Percentiles rank a stretch among this genome's conserved stretches.
These are phyloP conservation scores for Trichoderma virens DNA, from an alignment of 495 filamentous ascomycete species.

Conservation along the genomic window DNA sequence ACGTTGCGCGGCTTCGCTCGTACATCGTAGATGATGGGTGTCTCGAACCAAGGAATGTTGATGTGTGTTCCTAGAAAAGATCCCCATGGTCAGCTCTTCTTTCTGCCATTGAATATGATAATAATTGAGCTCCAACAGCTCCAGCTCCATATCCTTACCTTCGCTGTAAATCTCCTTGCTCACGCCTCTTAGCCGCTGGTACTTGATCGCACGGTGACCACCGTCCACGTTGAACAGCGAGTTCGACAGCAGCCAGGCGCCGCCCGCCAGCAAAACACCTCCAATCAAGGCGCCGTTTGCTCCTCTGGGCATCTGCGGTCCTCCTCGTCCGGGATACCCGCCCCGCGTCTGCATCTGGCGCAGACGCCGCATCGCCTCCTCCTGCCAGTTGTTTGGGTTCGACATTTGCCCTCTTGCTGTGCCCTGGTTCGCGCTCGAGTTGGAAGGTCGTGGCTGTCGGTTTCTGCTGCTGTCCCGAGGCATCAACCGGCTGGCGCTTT, in stretches of 20 bases:
- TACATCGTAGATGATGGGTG: slow-evolving; percentile 92
- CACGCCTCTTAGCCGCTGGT: slow-evolving; percentile 87
- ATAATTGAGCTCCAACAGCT: background rate
- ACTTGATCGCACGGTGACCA: slow-evolving; percentile 98
- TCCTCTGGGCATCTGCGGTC: slow-evolving; percentile 22
- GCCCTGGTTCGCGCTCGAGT: background rate
- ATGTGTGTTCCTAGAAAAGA: slow-evolving; percentile 72
- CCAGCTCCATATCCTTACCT: slow-evolving; percentile 45
- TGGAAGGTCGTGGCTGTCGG: background rate
- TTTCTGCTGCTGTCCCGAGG: background rate
- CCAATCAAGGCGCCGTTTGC: slow-evolving; percentile 26
- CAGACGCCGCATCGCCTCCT: slow-evolving; percentile 12
- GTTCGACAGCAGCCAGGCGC: slow-evolving; percentile 61
- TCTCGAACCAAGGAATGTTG: slow-evolving; percentile 93
- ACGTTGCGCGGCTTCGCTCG: slow-evolving; percentile 96
- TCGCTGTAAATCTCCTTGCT: slow-evolving; percentile 93
- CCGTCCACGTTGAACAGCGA: slow-evolving; percentile 98
- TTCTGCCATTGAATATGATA: background rate
- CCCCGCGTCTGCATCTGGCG: slow-evolving; percentile 10
- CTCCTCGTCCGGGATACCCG: slow-evolving; percentile 30
- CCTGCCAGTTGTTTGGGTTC: slow-evolving; percentile 8
- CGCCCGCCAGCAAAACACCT: slow-evolving; percentile 54
- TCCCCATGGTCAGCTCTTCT: background rate
- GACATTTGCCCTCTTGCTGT: slow-evolving; percentile 5
- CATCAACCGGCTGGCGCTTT: background rate